These are phyloP conservation scores for Globisporangium irregulare DNA, from an alignment of 352 stramenopile species.

Conservation along the genomic window DNA sequence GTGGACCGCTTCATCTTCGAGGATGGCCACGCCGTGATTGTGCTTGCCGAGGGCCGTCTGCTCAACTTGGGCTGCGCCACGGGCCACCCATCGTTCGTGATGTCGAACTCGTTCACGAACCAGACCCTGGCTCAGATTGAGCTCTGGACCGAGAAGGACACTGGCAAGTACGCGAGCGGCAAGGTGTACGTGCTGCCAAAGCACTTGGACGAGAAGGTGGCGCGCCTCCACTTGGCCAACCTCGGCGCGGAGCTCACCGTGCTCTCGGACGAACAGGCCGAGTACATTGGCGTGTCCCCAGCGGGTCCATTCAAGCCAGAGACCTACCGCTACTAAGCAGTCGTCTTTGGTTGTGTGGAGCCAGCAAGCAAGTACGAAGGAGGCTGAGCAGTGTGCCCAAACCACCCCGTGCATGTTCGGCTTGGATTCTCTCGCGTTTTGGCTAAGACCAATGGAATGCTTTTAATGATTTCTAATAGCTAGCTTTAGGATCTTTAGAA, in stretches of 20 bases:
- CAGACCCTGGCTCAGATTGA: conserved; percentile 98
- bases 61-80: conserved; percentile 98
- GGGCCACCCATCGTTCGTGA: conserved; percentile 98
- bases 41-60: conserved; percentile 97
- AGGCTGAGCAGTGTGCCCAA: conserved; percentile 4
- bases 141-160: conserved; percentile 95
- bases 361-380: background rate
- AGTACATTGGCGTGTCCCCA: conserved; percentile 96
- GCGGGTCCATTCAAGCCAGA: conserved; percentile 97
- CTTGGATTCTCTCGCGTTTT: background rate
- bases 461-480: conserved; percentile 4
- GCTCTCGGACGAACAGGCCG: conserved; percentile 94
- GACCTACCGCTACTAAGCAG: conserved; percentile 97
- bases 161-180: conserved; percentile 93
- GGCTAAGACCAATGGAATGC: background rate
- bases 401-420: too few relatives aligned
- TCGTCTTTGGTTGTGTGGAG: background rate
- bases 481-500: conserved; percentile 7
- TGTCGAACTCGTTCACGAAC: conserved; percentile 99
- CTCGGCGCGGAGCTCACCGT: conserved; percentile 96
- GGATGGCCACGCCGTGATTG: conserved; percentile 95
- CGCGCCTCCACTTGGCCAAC: conserved; percentile 94
- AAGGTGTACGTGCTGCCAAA: conserved; percentile 99
- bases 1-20: conserved; percentile 97
- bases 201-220: conserved; percentile 98